Conservation (phyloP, 352 stramenopile genomes). For the Phytopythium oedochilum region DNA sequence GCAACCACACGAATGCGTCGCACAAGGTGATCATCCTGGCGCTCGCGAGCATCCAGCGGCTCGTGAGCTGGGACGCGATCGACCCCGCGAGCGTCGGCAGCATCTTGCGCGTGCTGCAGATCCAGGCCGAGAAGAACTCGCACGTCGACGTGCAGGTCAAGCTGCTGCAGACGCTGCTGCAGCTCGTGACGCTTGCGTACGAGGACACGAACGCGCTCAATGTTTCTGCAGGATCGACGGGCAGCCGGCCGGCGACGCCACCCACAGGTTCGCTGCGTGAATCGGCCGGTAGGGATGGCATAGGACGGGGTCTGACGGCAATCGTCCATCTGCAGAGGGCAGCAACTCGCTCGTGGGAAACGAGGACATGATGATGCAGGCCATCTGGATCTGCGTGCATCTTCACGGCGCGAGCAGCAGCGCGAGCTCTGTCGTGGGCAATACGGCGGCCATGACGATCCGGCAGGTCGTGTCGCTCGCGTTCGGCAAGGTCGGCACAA, state of each 20-base stretch:
- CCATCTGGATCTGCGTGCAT: conserved; percentile 86
- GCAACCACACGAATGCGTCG: conserved; percentile 95
- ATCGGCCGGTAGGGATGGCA: no score
- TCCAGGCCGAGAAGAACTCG: conserved; percentile 91
- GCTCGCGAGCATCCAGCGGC: conserved; percentile 92
- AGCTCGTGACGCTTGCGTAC: conserved; percentile 80
- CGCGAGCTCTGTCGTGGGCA: conserved; percentile 74
- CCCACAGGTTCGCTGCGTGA: neutral
- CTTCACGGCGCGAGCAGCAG: conserved; percentile 69
- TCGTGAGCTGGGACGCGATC: conserved; percentile 95
- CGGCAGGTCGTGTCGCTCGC: conserved; percentile 83
- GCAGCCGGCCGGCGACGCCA: neutral
- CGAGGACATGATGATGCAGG: conserved; percentile 84
- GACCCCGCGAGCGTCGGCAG: conserved; percentile 91
- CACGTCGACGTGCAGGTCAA: conserved; percentile 86
- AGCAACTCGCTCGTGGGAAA: conserved; percentile 65
- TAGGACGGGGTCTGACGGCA: no score
- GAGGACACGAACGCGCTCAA: conserved; percentile 49
- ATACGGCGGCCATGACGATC: conserved; percentile 87
- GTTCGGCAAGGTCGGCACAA: conserved; percentile 78
- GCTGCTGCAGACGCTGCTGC: conserved; percentile 83
- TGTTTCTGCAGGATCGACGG: no score
- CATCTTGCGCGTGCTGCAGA: conserved; percentile 94
- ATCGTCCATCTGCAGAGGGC: neutral
- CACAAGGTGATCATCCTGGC: conserved; percentile 92